These are phyloP conservation scores for Coemansia biformis DNA, from an alignment of 192 early-diverging fungal genomes.

Conservation along the genomic window DNA sequence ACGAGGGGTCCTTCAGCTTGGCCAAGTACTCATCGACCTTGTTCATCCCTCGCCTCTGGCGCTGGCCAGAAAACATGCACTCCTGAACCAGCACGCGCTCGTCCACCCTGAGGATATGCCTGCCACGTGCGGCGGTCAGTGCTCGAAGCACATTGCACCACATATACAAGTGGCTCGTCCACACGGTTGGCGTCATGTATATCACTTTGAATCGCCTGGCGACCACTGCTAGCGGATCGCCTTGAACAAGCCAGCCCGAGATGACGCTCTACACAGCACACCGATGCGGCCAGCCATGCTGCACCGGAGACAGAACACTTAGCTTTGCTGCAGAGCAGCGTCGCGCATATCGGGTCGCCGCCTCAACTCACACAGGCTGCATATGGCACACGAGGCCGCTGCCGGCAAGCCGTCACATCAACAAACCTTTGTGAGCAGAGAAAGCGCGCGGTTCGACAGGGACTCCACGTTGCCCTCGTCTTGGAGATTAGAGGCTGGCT, in stretches of 20 bases:
- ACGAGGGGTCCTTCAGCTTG: conserved; percentile 10
- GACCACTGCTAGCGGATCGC: conserved; percentile 5
- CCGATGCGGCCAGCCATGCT: too few species aligned
- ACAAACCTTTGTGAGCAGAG: conserved; percentile 36
- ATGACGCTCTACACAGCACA: conserved; percentile 25
- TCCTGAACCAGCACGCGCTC: conserved; percentile 47
- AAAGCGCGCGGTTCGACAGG: conserved; percentile 28
- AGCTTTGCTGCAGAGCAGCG: too few species aligned
- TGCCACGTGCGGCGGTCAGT: conserved; percentile 35
- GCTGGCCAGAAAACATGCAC: conserved; percentile 45
- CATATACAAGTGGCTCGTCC: conserved; percentile 33
- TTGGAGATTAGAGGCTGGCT: not conserved
- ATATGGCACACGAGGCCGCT: too few species aligned
- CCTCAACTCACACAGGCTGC: too few species aligned
- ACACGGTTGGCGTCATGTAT: conserved; percentile 16
- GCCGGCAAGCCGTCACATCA: too few species aligned
- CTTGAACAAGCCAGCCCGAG: conserved; percentile 21
- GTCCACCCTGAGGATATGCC: conserved; percentile 34
- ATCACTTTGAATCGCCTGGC: conserved; percentile 10
- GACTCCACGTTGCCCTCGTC: conserved; percentile 22
- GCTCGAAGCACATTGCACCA: conserved; percentile 44
- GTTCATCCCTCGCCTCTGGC: conserved; percentile 34
- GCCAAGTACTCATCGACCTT: conserved; percentile 33
- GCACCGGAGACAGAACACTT: too few species aligned
- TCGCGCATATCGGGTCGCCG: too few species aligned